Percentiles rank a stretch among this genome's conserved stretches.
Conservation (phyloP, 345 rosid genomes). For the Eucalyptus sp. region DNA sequence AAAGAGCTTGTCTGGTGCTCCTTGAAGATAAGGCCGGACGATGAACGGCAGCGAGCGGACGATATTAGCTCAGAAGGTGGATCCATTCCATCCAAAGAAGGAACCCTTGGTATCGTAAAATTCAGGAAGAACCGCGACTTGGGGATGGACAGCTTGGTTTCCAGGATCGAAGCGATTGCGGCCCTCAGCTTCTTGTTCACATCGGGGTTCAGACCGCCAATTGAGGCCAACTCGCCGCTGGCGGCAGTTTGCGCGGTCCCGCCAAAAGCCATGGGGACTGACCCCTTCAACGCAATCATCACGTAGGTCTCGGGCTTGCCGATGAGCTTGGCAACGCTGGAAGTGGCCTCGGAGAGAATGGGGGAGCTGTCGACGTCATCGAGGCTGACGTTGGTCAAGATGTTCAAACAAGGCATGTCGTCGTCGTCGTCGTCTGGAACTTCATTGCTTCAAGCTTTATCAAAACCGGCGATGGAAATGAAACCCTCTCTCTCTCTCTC, state of each 20-base stretch:
- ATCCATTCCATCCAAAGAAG: constrained; percentile 92
- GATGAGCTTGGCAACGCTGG: constrained; percentile 29
- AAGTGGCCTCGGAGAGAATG: constrained; percentile 25
- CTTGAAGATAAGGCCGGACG: too few relatives aligned
- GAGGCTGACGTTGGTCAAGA: constrained; percentile 14
- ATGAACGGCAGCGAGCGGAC: too few relatives aligned
- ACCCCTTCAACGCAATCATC: constrained; percentile 96
- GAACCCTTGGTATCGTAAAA: constrained; percentile 89
- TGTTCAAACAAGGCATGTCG: constrained; percentile 19
- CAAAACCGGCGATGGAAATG: too few relatives aligned
- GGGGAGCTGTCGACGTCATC: constrained; percentile 20
- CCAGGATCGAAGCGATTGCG: constrained; percentile 64
- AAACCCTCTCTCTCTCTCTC: too few relatives aligned
- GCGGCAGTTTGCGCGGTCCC: constrained; percentile 93
- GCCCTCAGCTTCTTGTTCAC: constrained; percentile 81
- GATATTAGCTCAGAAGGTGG: constrained; percentile 40
- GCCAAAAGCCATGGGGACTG: constrained; percentile 78
- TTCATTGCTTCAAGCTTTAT: too few relatives aligned
- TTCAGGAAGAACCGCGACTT: constrained; percentile 78
- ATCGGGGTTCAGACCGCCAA: constrained; percentile 77
- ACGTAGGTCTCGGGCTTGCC: constrained; percentile 45
- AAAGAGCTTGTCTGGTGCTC: too few relatives aligned
- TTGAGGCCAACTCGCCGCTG: constrained; percentile 77
- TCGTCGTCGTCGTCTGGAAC: too few relatives aligned
- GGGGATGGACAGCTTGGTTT: constrained; percentile 44